A percentile compares a stretch with the other conserved stretches of the same genome.
Evolutionary conservation across 2,329 filamentous ascomycete genomes (phyloP).

Genomic region (Lecanicillium sp.): DNA sequence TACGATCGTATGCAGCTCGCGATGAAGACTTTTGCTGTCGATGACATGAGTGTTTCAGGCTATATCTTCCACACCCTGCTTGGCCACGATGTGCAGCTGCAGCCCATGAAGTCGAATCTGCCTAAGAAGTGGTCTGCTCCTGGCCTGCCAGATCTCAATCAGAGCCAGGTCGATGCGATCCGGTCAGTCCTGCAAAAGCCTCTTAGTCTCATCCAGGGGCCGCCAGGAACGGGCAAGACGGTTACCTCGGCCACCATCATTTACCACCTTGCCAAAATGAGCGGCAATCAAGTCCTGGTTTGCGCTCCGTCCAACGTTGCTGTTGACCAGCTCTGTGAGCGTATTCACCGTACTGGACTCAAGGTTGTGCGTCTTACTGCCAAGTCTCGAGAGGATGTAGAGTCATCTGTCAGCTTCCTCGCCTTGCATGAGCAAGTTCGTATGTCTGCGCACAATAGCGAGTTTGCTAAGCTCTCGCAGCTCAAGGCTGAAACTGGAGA

Average conservation of each 20-base stretch:
- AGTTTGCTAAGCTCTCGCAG: slow-evolving; percentile 85
- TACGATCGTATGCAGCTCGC: slow-evolving; percentile 99
- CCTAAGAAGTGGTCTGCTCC: slow-evolving; percentile 97
- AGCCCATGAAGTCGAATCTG: slow-evolving; percentile 90
- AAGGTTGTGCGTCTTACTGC: slow-evolving; percentile 98
- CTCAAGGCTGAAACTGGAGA: slow-evolving; percentile 89
- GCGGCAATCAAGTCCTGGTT: slow-evolving; percentile 87
- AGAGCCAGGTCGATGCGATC: slow-evolving; percentile 92
- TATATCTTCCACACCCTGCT: slow-evolving; percentile 98
- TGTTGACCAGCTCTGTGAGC: slow-evolving; percentile 95
- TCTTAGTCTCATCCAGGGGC: slow-evolving; percentile 91
- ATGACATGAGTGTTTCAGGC: slow-evolving; percentile 96
- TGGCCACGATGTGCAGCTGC: slow-evolving; percentile 88
- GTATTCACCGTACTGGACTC: slow-evolving; percentile 86
- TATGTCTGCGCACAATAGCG: slow-evolving; percentile 93
- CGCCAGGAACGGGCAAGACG: slow-evolving; percentile 95
- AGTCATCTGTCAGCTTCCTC: slow-evolving; percentile 94
- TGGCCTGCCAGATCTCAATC: slow-evolving; percentile 87
- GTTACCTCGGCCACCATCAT: slow-evolving; percentile 98
- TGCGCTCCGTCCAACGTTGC: slow-evolving; percentile 98
- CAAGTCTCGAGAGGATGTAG: slow-evolving; percentile 96
- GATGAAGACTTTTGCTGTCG: slow-evolving; percentile 98
- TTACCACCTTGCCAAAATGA: slow-evolving; percentile 93
- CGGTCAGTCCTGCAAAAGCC: slow-evolving; percentile 92
- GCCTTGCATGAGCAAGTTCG: slow-evolving; percentile 95